Conservation (phyloP, 176 grass and related monocot species). For the Poa annua region DNA sequence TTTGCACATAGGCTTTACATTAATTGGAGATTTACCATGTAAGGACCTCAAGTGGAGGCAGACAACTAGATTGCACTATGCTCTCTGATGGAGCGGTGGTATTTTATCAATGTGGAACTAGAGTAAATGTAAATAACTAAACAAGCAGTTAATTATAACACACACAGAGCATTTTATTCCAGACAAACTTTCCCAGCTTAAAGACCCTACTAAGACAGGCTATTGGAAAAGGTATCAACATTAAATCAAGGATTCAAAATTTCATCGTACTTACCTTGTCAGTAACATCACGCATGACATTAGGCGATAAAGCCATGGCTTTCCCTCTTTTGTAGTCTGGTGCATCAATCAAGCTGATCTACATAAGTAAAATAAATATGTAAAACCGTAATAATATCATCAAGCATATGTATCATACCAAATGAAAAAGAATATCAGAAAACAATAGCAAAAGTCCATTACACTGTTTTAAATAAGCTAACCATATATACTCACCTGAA, state of each 20-base stretch:
- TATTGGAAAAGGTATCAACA: background rate
- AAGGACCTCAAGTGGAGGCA: background rate
- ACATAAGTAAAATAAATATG: constrained; percentile 20
- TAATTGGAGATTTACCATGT: background rate
- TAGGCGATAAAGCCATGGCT: constrained; percentile 77
- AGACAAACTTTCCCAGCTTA: background rate
- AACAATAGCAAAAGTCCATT: background rate
- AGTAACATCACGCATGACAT: constrained; percentile 82
- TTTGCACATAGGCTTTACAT: constrained; percentile 19
- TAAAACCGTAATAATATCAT: background rate
- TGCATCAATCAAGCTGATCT: constrained; percentile 98
- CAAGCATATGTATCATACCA: constrained; percentile 1
- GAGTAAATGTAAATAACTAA: background rate
- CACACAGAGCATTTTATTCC: background rate
- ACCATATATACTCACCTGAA: background rate
- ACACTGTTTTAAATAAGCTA: background rate
- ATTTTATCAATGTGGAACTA: constrained; percentile 7
- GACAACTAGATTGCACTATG: background rate
- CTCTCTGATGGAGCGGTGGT: background rate
- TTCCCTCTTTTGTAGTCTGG: constrained; percentile 73
- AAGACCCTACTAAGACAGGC: background rate
- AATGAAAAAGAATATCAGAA: constrained; percentile 25
- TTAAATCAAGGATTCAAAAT: background rate
- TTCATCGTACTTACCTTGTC: constrained; percentile 65
- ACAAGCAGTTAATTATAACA: constrained; percentile 4